Evolutionary conservation across 768 basidiomycete species (phyloP), one percentile per base, ranked within the genome.

Genomic region (Boletus rubescentipes): DNA sequence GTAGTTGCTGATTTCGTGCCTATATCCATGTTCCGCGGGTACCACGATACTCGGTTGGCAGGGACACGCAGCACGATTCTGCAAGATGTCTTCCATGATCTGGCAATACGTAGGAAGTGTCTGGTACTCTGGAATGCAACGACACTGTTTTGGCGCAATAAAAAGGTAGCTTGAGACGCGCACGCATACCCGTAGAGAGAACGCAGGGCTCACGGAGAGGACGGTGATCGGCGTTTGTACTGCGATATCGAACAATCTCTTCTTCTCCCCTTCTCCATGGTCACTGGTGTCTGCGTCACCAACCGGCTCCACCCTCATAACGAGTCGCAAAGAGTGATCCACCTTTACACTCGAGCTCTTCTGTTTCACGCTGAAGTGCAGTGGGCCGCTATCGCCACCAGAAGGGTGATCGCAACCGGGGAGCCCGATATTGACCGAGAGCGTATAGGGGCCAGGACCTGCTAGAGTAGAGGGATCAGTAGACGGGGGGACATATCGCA

Each of bases 211-310:
- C 61, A 93, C 91, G 4, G 94, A 94, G 42, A 97, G 85, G 45
- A 98, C 83, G 38, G 91, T 85, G 29, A 98, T 79, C 0, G 93
- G 93, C 0, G 86, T 87, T 68, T 93, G 91, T 47, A 96, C 79
- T 39, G 91, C 83, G 59, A 96, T 91, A 63, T 95, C 95, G 67
- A 89, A 93, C 60, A 90, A 69, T 73, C 87, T 94, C 59, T 83
- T 78, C 68, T 83, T 87, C 16, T 89, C 86, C 8, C 77, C 59
- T 66, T 93, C 91, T 3, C 85, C 49, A 16, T 77, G 76, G 29
- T 72, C 61, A 64, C 89, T 82, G 31, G 37, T 84, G 11, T 77
- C 59, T 63, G 92, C 84, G 62, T 91, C 86, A 57, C 91, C 91
- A 3, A 60, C 14, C 9, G 85, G 73, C 68, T 93, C 87, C 21